Percentiles rank a stretch among this genome's conserved stretches.
These are phyloP conservation scores for Macaranga tanarius DNA, from an alignment of 441 rosid genomes.

Conservation along the genomic window DNA sequence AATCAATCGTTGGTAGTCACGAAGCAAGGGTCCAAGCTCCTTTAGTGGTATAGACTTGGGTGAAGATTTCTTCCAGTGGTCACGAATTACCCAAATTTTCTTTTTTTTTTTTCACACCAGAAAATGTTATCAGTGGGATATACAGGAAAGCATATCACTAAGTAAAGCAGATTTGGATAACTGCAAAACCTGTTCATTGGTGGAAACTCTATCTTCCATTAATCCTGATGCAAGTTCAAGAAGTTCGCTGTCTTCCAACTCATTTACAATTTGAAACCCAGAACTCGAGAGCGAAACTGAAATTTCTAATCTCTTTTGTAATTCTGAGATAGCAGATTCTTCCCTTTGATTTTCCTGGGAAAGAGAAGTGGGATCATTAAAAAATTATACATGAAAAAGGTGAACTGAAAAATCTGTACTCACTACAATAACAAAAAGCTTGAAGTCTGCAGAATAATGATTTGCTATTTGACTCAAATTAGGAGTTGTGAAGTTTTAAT, in stretches of 20 bases:
- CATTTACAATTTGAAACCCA: constrained; percentile 56
- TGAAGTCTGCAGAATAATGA: not conserved
- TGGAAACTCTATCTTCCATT: constrained; percentile 44
- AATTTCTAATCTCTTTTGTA: constrained; percentile 66
- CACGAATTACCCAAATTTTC: constrained; percentile 66
- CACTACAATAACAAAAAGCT: not conserved
- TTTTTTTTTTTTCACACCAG: constrained; percentile 31
- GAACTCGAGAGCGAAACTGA: constrained; percentile 45
- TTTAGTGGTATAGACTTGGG: constrained; percentile 57
- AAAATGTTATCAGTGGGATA: constrained; percentile 24
- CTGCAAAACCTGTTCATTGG: constrained; percentile 44
- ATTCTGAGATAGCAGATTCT: constrained; percentile 47
- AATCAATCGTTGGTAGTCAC: constrained; percentile 81
- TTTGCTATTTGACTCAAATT: not conserved
- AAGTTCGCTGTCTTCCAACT: constrained; percentile 71
- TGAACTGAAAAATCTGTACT: not conserved
- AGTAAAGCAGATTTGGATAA: constrained; percentile 31
- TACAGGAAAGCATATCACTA: constrained; percentile 13
- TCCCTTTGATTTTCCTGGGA: constrained; percentile 60
- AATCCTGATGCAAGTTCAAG: constrained; percentile 65
- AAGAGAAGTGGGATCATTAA: constrained; percentile 12
- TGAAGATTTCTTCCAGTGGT: constrained; percentile 69
- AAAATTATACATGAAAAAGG: constrained; percentile 9
- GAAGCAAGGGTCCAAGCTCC: constrained; percentile 85
- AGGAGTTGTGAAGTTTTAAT: not conserved